Evolutionary conservation across 306 rosid species (phyloP), one percentile per base, ranked within the genome.

Genomic region (Albizia julibrissin): DNA sequence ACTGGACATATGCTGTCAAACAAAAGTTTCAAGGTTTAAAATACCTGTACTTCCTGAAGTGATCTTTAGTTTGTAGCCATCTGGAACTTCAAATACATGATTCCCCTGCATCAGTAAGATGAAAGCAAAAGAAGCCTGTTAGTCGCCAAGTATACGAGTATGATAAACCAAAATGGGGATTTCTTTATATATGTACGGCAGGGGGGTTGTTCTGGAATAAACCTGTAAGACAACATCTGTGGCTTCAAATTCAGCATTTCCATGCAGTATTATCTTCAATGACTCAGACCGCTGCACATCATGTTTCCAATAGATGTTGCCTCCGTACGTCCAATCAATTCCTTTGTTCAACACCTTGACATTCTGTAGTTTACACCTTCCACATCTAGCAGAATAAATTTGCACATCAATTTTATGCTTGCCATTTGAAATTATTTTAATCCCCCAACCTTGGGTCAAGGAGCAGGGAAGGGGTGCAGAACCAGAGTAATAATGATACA

Each of bases 171-270:
- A 61, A 69, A 52, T 19, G 54, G 40, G 31, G 4, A 18, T 65
- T 72, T 16, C 46, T 66, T 69, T 39, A 68, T 59, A 59, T 47
- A 16, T 47, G 52, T 14, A 10, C 5, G 52, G 19, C 18, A 3
- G 52, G 52, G 13, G 19, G 19, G 5, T 47, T 47, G n/a, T 15
- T 18, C 16, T 15, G 58, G 7, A 6, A 50, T 50, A 74, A 82
- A 95, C 98, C 99, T 92, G 89, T 81, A 95, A 77, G 81, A 87
- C 85, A 75, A 92, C 97, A 84, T 91, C 88, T 69, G 83, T 82
- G 73, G 98, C 98, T 84, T 93, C 94, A 86, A 95, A 93, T 83
- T 93, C 99, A 86, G 98, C 98, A 92, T 93, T 95, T 81, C 98
- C 99, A 79, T 90, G 96, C 82, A 93, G 90, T 77, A 90, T 73